Base-by-base conservation (phyloP, 352 stramenopile genomes). In the Globisporangium emineosum region DNA sequence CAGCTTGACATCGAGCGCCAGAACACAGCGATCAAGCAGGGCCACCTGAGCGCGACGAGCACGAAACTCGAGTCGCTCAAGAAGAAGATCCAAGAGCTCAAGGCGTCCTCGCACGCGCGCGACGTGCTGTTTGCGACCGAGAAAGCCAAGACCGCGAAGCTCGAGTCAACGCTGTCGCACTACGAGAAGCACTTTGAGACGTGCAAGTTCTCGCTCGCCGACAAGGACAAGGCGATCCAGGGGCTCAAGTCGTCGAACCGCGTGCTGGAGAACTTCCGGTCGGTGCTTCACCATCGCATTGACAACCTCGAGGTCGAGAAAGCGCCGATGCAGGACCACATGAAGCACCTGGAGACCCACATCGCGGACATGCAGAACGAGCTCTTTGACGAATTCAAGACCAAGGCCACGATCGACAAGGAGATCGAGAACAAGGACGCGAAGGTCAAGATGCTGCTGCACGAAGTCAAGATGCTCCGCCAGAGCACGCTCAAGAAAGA, bases 71-170 rank as follows among this genome's bases (percentile, higher is more conserved):
- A 94, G 51, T 88, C 82, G 7, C 67, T 93, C 9, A 79, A 89
- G 51, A 94, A 93, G 65, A 94, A 94, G 50, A 88, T 93, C 68
- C 83, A 93, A 50, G 86, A 94, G 62, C 67, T 94, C 10, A 93
- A 93, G 61, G 79, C 86, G 7, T 78, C 79, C 0, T 89, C 81
- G 0, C 76, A 89, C 15, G 79, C 78, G 42, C 74, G 78, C 5
- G 83, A 94, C 58, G 77, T 92, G n/a, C 59, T 94, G 25, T 61
- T 94, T 1, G 68, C 81, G 8, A 93, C 81, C 3, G 86, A 94
- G 43, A 66, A 75, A n/a, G 81, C 80, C 9, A 93, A 92, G 58
- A 72, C 84, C 8, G 57, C 67, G 3, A 86, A 86, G 23, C 68
- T 94, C 6, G 84, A 94, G 58, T 64, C 69, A 1, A 87, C 79